phyloP scores from a whole-genome alignment of 2,329 filamentous ascomycete species.

The Fusarium floridanum region DNA sequence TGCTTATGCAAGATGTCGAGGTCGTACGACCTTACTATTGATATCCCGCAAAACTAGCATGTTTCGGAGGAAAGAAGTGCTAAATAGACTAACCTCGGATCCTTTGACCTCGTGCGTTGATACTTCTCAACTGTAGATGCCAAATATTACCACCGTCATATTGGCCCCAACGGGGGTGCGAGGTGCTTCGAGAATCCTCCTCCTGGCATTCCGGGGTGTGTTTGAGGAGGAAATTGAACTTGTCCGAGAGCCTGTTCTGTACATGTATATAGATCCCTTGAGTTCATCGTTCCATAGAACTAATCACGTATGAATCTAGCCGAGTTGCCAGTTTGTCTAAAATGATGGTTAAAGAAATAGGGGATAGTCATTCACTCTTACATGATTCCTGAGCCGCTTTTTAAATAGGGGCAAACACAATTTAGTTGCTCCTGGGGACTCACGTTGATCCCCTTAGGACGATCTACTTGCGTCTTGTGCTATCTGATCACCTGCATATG shows the following conservation, averaged over 20 bases:
- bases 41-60: background rate
- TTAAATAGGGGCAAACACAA: background rate
- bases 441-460: background rate
- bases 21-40: background rate
- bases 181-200: background rate
- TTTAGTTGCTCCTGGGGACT: background rate
- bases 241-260: background rate
- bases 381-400: background rate
- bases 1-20: background rate
- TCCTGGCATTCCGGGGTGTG: background rate
- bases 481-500: background rate
- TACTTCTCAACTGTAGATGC: too few relatives aligned
- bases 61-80: background rate
- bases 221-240: background rate
- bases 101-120: background rate
- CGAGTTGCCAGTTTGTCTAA: background rate
- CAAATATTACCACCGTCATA: too few relatives aligned
- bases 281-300: background rate
- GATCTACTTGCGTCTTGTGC: background rate
- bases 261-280: background rate
- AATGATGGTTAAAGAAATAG: background rate
- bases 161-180: too few relatives aligned
- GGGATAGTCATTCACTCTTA: background rate
- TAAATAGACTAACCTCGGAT: background rate
- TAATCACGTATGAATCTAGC: background rate